Conservation (phyloP, 495 filamentous ascomycete species). For the Aspergillus biplanus region DNA sequence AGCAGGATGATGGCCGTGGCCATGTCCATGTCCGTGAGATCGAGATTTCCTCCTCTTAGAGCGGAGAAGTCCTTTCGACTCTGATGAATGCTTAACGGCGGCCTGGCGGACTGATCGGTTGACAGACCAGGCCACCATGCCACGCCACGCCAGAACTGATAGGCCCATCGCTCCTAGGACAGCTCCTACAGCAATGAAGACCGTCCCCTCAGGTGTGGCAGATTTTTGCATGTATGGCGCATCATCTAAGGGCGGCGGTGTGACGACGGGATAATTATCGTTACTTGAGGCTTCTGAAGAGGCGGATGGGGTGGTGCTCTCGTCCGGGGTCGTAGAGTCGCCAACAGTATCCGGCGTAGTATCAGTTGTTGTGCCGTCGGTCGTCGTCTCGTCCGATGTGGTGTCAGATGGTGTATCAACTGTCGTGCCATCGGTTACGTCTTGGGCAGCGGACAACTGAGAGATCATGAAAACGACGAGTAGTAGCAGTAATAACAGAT, state of each 20-base stretch:
- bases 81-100: slow-evolving; percentile 70
- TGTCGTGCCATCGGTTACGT: slow-evolving; percentile 27
- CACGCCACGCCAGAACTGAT: slow-evolving; percentile 83
- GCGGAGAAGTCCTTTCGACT: slow-evolving; percentile 62
- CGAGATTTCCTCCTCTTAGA: slow-evolving; percentile 55
- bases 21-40: slow-evolving; percentile 24
- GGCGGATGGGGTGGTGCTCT: slow-evolving; percentile 23
- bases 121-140: slow-evolving; percentile 85
- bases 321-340: background rate
- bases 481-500: slow-evolving; percentile 28
- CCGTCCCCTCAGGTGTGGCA: slow-evolving; percentile 87
- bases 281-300: slow-evolving; percentile 27
- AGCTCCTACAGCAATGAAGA: slow-evolving; percentile 94
- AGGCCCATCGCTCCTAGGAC: slow-evolving; percentile 80
- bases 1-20: slow-evolving; percentile 47
- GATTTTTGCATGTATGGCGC: slow-evolving; percentile 96
- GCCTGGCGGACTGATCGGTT: slow-evolving; percentile 85
- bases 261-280: slow-evolving; percentile 43
- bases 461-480: slow-evolving; percentile 24
- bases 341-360: slow-evolving; percentile 1
- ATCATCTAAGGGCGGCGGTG: slow-evolving; percentile 77
- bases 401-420: background rate
- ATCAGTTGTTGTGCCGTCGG: background rate
- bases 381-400: no score
- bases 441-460: slow-evolving; percentile 27